Conservation (phyloP, 768 basidiomycete genomes). For the Porpolomopsis calyptriformis region DNA sequence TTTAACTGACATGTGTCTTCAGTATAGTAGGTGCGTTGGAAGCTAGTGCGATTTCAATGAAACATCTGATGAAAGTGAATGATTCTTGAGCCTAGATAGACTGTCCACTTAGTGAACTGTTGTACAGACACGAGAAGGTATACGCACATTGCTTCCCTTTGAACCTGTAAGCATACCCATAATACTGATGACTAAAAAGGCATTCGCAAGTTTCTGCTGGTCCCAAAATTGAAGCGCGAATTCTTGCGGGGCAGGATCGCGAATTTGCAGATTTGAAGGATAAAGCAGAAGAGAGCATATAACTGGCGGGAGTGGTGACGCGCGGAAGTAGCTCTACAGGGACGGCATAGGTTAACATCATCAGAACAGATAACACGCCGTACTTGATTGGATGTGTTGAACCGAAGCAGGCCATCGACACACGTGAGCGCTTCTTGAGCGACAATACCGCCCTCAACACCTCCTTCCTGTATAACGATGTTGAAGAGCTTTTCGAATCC, state of each 20-base stretch:
- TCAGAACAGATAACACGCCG: constrained; percentile 10
- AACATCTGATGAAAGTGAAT: constrained; percentile 55
- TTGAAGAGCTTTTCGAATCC: constrained; percentile 93
- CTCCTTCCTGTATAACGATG: constrained; percentile 79
- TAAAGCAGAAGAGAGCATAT: constrained; percentile 62
- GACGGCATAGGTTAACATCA: not conserved
- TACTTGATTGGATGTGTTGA: constrained; percentile 93
- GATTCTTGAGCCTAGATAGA: constrained; percentile 42
- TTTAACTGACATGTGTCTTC: constrained; percentile 64
- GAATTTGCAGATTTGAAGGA: constrained; percentile 49
- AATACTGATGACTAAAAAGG: constrained; percentile 66
- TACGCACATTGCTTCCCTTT: constrained; percentile 53
- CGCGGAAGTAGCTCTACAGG: constrained; percentile 87
- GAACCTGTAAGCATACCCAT: constrained; percentile 78
- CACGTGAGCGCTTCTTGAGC: constrained; percentile 80
- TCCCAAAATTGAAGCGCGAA: constrained; percentile 98
- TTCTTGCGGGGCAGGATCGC: constrained; percentile 63
- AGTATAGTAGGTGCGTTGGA: constrained; percentile 86
- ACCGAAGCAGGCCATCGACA: constrained; percentile 77
- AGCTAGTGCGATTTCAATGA: constrained; percentile 80
- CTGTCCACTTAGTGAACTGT: not conserved
- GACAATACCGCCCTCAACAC: constrained; percentile 82
- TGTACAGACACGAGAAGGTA: not conserved
- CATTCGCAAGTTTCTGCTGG: constrained; percentile 76
- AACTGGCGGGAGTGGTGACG: constrained; percentile 63